Evolutionary conservation across 164 flowering plant species (phyloP).

Genomic region (Taxillus chinensis): DNA sequence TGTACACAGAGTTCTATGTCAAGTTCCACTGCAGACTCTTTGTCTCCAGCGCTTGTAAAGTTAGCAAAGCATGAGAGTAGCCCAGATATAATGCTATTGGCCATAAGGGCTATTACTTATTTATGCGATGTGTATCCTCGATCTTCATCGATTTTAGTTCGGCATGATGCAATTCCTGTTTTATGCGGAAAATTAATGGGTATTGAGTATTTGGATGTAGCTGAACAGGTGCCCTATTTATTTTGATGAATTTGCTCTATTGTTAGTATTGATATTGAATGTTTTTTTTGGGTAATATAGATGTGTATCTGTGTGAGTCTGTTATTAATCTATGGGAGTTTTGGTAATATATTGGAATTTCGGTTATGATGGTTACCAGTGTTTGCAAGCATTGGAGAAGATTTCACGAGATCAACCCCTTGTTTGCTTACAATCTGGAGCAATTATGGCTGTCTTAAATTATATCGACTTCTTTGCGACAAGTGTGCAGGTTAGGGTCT

Average conservation of each 20-base stretch:
- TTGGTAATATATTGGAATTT: background rate
- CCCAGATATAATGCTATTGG: slow-evolving; percentile 67
- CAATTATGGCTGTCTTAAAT: slow-evolving; percentile 65
- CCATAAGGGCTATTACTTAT: slow-evolving; percentile 78
- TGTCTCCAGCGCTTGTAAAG: slow-evolving; percentile 54
- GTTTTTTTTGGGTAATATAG: background rate
- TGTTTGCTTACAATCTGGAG: slow-evolving; percentile 79
- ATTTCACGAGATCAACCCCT: slow-evolving; percentile 70
- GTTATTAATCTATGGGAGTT: too few relatives aligned
- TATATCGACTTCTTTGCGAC: slow-evolving; percentile 84
- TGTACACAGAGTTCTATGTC: slow-evolving; percentile 47
- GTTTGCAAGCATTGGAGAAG: slow-evolving; percentile 89
- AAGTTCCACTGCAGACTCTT: slow-evolving; percentile 25
- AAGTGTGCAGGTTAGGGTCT: slow-evolving; percentile 55
- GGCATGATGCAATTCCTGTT: slow-evolving; percentile 59
- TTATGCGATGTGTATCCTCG: slow-evolving; percentile 65
- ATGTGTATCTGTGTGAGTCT: too few relatives aligned
- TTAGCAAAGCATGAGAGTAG: slow-evolving; percentile 45
- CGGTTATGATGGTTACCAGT: slow-evolving; percentile 25
- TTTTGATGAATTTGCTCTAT: background rate
- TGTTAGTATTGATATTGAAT: background rate
- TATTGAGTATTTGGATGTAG: slow-evolving; percentile 85
- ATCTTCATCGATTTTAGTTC: slow-evolving; percentile 40
- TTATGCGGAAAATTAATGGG: slow-evolving; percentile 55
- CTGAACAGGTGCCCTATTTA: slow-evolving; percentile 63